Percentiles rank a stretch among this genome's conserved stretches.
These are phyloP conservation scores for Paecilomyces fulvus DNA, from an alignment of 2,329 filamentous ascomycete species.

Conservation along the genomic window DNA sequence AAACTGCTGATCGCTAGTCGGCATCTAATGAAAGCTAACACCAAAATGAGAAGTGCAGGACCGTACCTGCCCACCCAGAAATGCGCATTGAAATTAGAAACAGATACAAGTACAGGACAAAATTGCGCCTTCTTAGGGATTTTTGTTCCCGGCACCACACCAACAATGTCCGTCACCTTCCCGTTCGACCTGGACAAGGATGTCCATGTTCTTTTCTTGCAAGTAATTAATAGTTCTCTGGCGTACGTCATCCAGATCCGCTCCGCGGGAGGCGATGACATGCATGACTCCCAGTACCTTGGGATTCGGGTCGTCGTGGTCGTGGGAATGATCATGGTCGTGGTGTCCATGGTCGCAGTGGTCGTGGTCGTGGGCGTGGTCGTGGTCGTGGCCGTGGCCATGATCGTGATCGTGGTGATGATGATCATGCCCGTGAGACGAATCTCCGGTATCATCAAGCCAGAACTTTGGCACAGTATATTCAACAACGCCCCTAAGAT, in stretches of 20 bases:
- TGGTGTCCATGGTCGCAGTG: constrained; percentile 34
- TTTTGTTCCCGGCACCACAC: constrained; percentile 46
- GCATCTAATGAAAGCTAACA: background rate
- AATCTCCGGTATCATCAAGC: constrained; percentile 60
- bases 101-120: constrained; percentile 1
- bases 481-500: constrained; percentile 72
- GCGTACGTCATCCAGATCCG: constrained; percentile 74
- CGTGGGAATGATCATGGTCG: constrained; percentile 41
- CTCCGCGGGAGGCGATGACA: constrained; percentile 62
- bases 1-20: background rate
- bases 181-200: constrained; percentile 78
- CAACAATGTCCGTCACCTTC: constrained; percentile 65
- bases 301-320: constrained; percentile 57
- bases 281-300: constrained; percentile 86
- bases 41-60: background rate
- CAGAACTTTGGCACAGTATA: constrained; percentile 89
- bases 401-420: constrained; percentile 19
- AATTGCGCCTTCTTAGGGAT: constrained; percentile 7
- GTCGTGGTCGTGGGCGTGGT: constrained; percentile 50
- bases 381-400: constrained; percentile 23
- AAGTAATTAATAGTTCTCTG: constrained; percentile 68
- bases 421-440: constrained; percentile 18
- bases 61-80: background rate
- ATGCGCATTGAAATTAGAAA: background rate
- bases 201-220: constrained; percentile 62